phyloP scores from a whole-genome alignment of 2,329 filamentous ascomycete species.

The Aspergillus felis region DNA sequence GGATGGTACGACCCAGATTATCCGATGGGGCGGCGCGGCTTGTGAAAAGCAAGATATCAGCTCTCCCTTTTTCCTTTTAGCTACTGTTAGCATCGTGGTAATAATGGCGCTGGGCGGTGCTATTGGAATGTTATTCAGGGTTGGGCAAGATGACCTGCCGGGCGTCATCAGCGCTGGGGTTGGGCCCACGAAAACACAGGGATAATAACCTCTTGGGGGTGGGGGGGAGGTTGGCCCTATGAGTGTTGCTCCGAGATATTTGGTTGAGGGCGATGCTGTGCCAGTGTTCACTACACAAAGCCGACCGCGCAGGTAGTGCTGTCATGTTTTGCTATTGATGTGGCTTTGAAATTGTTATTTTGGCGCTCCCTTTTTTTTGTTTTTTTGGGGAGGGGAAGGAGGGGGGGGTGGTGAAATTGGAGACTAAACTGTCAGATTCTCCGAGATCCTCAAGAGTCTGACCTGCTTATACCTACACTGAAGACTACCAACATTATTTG shows the following conservation, averaged over 20 bases:
- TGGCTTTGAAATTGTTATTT: neutral
- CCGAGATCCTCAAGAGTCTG: neutral
- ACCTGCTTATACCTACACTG: neutral
- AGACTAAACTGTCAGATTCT: neutral
- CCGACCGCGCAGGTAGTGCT: neutral
- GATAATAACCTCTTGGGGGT: conserved; percentile 17
- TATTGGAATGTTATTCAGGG: conserved; percentile 73
- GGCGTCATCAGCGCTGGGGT: conserved; percentile 97
- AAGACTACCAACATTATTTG: neutral
- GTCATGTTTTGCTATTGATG: neutral
- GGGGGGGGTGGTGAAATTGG: too few relatives aligned
- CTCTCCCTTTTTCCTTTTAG: conserved; percentile 82
- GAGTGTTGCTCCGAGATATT: neutral
- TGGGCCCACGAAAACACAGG: conserved; percentile 58
- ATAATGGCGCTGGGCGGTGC: conserved; percentile 65
- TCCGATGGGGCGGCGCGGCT: conserved; percentile 76
- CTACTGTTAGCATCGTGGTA: conserved; percentile 67
- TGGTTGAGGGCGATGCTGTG: neutral
- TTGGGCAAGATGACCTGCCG: conserved; percentile 83
- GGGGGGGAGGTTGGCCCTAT: neutral
- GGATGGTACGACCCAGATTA: conserved; percentile 54
- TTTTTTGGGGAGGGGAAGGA: too few relatives aligned
- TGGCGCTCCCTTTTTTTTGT: neutral
- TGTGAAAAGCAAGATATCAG: conserved; percentile 93
- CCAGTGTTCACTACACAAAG: neutral